Percentiles rank a stretch among this genome's conserved stretches.
phyloP scores from a whole-genome alignment of 148 eudicot species.

The Rheum nobile region DNA sequence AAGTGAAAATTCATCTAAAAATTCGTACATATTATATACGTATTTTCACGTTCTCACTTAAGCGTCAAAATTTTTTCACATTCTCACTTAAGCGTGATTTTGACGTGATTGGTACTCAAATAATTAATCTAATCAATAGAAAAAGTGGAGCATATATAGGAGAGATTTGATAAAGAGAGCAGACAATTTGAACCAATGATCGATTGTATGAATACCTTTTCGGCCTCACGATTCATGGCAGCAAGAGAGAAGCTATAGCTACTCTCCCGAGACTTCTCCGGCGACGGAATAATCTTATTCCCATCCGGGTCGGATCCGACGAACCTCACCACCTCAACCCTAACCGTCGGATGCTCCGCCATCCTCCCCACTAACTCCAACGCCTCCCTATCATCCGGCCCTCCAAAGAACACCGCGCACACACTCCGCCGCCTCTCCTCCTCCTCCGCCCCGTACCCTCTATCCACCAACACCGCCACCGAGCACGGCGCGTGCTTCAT shows the following conservation, averaged over 20 bases:
- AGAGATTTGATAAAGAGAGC: too few species aligned
- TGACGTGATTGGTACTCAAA: too few species aligned
- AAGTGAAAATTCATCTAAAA: too few species aligned
- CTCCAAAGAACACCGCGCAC: slow-evolving; percentile 32
- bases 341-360: slow-evolving; percentile 30
- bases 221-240: slow-evolving; percentile 13
- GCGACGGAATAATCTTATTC: slow-evolving; percentile 3
- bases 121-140: too few species aligned
- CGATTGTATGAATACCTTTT: slow-evolving; percentile 12
- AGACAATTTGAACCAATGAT: too few species aligned
- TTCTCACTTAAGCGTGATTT: too few species aligned
- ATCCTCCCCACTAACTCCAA: slow-evolving; percentile 33
- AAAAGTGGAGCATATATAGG: too few species aligned
- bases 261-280: slow-evolving; percentile 8
- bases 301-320: neutral
- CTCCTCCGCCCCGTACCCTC: slow-evolving; percentile 22
- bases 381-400: slow-evolving; percentile 32
- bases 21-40: too few species aligned
- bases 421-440: slow-evolving; percentile 9
- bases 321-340: slow-evolving; percentile 29
- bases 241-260: slow-evolving; percentile 20
- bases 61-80: too few species aligned
- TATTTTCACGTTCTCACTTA: too few species aligned
- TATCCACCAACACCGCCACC: slow-evolving; percentile 48
- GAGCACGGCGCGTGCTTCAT: slow-evolving; percentile 38